A percentile compares a stretch with the other conserved stretches of the same genome.
These are phyloP conservation scores for Fusarium avenaceum DNA, from an alignment of 2,329 filamentous ascomycete genomes.

Conservation along the genomic window DNA sequence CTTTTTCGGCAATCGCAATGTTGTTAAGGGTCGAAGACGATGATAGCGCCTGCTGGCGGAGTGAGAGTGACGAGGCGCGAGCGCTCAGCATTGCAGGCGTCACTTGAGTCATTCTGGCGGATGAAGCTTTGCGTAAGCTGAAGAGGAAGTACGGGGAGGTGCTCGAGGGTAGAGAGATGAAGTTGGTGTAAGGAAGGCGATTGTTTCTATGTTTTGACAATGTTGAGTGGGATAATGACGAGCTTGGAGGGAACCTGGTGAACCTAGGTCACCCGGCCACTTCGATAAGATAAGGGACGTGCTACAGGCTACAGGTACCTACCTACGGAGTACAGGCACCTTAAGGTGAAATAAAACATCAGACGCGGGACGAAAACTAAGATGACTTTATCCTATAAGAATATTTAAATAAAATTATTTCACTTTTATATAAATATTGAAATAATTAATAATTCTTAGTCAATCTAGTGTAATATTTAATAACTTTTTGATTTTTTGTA, in stretches of 20 bases:
- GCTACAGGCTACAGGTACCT: background rate
- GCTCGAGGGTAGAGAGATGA: background rate
- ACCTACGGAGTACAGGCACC: no score
- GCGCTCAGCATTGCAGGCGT: constrained; percentile 60
- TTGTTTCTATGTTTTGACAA: constrained; percentile 14
- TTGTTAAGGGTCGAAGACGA: constrained; percentile 45
- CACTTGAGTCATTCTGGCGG: constrained; percentile 59
- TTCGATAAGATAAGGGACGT: constrained; percentile 37
- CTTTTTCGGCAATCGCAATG: constrained; percentile 47
- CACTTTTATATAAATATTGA: no score
- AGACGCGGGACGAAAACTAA: no score
- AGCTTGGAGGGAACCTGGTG: constrained; percentile 16
- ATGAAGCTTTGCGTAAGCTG: constrained; percentile 26
- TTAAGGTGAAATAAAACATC: no score
- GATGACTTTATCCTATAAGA: no score
- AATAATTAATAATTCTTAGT: no score
- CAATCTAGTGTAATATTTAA: no score
- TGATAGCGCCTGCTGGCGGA: constrained; percentile 58
- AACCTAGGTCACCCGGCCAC: constrained; percentile 41
- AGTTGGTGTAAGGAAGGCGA: constrained; percentile 8
- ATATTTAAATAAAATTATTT: no score
- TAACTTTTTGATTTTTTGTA: no score
- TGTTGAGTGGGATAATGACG: constrained; percentile 32
- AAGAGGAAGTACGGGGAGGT: background rate
- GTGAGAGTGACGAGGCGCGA: constrained; percentile 60